Evolutionary conservation across 805 yeast genomes (phyloP), one percentile per base, ranked within the genome.

Genomic region (Myxozyma lipomycoides): DNA sequence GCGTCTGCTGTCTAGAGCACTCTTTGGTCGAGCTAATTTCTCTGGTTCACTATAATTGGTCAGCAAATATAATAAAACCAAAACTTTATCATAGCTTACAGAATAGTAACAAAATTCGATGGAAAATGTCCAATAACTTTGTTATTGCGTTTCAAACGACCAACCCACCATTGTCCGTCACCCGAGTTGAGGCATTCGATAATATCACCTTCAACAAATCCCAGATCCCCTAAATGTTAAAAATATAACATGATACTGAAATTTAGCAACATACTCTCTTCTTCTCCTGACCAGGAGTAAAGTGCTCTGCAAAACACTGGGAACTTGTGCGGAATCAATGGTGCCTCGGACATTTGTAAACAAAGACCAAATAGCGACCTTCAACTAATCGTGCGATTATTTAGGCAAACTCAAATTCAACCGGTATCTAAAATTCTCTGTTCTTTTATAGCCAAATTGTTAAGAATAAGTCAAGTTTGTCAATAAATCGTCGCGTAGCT

Each of bases 91-190:
- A n/a, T 12, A 17, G 52, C 48, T 56, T 67, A 71, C 67, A 60
- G 75, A 18, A 81, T 63, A 51, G 79, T 81, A 4, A 89, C 97
- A 64, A 83, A 90, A 62, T 90, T 91, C 36, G 83, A 76, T 1
- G 98, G 98, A 63, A 93, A 93, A 42, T 80, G 74, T 0, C 98
- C 98, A 35, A 81, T 79, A 60, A 86, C 79, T 55, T 82, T 86
- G 68, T 87, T 89, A 15, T 35, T 35, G 63, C 98, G 75, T 58
- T 81, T 71, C 49, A 91, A 75, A 54, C 76, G 73, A 1, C 98
- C 98, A 61, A 81, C 86, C 84, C 91, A 89, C 95, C 95, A 88
- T 62, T 82, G 82, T 18, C 95, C 96, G 64, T 93, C 95, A 3
- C 91, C 86, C 9, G 80, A 71, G 52, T 81, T 75, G 46, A 82